Evolutionary conservation across 2,329 filamentous ascomycete genomes (phyloP), one percentile per base, ranked within the genome.

Genomic region (Intubia oerlemansii): DNA sequence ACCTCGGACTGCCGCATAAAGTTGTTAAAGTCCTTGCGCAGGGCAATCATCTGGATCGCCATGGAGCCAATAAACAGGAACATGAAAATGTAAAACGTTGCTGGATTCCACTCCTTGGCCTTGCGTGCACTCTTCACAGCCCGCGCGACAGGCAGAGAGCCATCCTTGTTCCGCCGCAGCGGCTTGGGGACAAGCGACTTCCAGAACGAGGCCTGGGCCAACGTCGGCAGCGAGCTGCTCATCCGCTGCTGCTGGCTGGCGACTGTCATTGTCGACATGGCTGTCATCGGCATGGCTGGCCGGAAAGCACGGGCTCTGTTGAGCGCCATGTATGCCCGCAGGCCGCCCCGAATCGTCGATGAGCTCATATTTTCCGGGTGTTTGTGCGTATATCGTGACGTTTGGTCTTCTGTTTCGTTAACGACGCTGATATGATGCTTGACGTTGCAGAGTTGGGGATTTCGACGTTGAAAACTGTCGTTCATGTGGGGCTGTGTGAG

Each of bases 61-160:
- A 93, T 91, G 36, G 81, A 92, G 4, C 90, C 90, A 38, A 95
- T 85, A 37, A 95, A 62, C 23, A 82, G 57, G 43, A 82, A 82
- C 37, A 85, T 79, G 41, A 72, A 57, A 39, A 85, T 79, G 48
- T 73, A 88, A 43, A 81, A 85, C 0, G 73, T 82, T 13, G 76
- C 76, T 3, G 79, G 77, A 40, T 85, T 85, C 71, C 74, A 79
- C 39, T 69, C 65, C 43, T 66, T 21, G 11, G 61, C 53, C 38
- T 59, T 64, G 15, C 47, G 42, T 19, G 53, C 49, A 41, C 52
- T 52, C 24, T 36, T 41, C 11, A 40, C 17, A 5, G 21, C 32
- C 17, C 16, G 27, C 14, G 19, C 43, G 35, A 42, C 42, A 30
- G 41, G 47, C 29, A 50, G 41, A 25, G 41, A 45, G 29, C 40